These are phyloP conservation scores for Syncephalis plumigaleata DNA, from an alignment of 371 early-diverging fungal genomes.

Conservation along the genomic window DNA sequence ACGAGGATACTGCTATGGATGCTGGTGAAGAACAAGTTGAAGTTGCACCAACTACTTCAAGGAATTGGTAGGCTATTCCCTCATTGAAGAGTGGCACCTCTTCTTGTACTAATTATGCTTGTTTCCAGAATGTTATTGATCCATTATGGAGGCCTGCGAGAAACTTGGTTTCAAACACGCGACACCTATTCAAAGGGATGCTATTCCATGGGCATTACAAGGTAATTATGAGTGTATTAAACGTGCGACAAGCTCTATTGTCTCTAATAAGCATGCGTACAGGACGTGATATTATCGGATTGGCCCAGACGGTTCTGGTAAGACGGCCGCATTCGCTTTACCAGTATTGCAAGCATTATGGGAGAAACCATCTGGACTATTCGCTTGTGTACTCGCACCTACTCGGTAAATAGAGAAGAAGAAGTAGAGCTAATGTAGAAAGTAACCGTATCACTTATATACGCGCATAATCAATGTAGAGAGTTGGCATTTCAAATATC, in stretches of 20 bases:
- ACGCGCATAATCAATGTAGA: slow-evolving; percentile 17
- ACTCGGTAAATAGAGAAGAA: slow-evolving; percentile 46
- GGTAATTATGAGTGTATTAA: slow-evolving; percentile 11
- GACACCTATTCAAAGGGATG: slow-evolving; percentile 82
- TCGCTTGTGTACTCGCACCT: slow-evolving; percentile 93
- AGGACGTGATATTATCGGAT: slow-evolving; percentile 84
- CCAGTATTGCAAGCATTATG: slow-evolving; percentile 89
- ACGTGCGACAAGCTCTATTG: not conserved
- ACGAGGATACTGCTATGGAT: no score
- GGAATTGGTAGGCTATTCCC: no score
- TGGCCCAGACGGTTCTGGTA: slow-evolving; percentile 98
- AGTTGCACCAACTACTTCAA: no score
- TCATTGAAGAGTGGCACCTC: no score
- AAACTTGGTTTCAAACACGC: slow-evolving; percentile 79
- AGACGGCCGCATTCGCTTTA: slow-evolving; percentile 94
- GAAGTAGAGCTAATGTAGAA: no score
- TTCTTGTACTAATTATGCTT: not conserved
- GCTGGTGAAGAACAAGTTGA: no score
- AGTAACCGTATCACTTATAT: not conserved
- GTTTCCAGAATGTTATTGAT: slow-evolving; percentile 51
- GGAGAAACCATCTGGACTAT: slow-evolving; percentile 76
- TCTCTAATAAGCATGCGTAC: slow-evolving; percentile 1
- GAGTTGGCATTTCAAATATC: slow-evolving; percentile 92
- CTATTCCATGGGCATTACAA: slow-evolving; percentile 79
- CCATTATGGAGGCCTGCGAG: slow-evolving; percentile 78